Percentiles rank a stretch among this genome's conserved stretches.
These are phyloP conservation scores for Phaeosphaeria sp. DNA, from an alignment of 2,329 filamentous ascomycete genomes.

Conservation along the genomic window DNA sequence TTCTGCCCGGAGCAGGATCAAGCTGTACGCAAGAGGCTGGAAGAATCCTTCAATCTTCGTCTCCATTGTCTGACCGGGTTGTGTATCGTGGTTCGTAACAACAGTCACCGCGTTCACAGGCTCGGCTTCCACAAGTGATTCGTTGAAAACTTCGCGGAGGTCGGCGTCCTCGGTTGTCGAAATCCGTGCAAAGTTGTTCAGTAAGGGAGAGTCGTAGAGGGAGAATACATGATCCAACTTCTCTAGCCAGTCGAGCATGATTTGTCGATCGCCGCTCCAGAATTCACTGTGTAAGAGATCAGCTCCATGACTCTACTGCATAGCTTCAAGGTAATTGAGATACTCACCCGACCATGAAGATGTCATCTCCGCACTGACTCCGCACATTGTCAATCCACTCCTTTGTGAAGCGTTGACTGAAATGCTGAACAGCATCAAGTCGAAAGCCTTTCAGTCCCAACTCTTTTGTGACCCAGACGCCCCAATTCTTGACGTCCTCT, in stretches of 20 bases:
- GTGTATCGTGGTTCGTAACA: constrained; percentile 75
- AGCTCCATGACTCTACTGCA: background rate
- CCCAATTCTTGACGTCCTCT: constrained; percentile 69
- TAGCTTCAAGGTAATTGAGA: background rate
- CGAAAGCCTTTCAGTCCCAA: constrained; percentile 70
- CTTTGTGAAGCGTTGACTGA: constrained; percentile 69
- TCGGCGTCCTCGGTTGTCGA: constrained; percentile 65
- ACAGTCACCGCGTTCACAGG: constrained; percentile 69
- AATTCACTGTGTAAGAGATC: constrained; percentile 60
- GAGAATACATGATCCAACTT: constrained; percentile 61
- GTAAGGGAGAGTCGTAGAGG: constrained; percentile 72
- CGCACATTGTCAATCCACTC: constrained; percentile 67
- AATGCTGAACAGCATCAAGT: constrained; percentile 77
- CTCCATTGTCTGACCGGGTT: constrained; percentile 68
- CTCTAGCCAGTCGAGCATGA: constrained; percentile 64
- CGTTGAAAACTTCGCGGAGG: constrained; percentile 68
- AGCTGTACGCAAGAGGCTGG: constrained; percentile 73
- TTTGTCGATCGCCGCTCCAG: constrained; percentile 65
- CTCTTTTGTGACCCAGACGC: constrained; percentile 68
- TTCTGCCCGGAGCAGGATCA: constrained; percentile 70
- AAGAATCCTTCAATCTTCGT: constrained; percentile 70
- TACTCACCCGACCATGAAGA: constrained; percentile 64
- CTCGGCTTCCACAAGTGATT: constrained; percentile 61
- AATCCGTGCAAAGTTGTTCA: constrained; percentile 70
- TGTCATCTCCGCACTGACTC: constrained; percentile 55